These are phyloP conservation scores for Russula brevipes DNA, from an alignment of 768 basidiomycete genomes.

Conservation along the genomic window DNA sequence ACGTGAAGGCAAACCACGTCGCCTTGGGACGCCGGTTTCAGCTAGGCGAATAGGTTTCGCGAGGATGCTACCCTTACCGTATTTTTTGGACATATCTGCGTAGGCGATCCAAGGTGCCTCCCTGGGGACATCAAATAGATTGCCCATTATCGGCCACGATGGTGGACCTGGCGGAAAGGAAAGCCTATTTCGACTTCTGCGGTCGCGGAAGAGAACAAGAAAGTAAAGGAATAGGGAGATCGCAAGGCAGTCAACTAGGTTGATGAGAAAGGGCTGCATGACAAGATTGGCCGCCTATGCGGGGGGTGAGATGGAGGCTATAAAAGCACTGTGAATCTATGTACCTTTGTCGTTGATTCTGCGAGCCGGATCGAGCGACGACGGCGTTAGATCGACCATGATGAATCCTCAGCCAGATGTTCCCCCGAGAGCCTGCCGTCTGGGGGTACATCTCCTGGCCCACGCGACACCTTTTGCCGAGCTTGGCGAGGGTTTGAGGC, in stretches of 20 bases:
- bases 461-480: no score
- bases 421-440: no score
- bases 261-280: not conserved
- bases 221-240: not conserved
- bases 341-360: no score
- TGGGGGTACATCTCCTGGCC: no score
- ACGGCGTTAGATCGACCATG: no score
- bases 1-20: conserved; percentile 11
- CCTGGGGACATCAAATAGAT: conserved; percentile 12
- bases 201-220: not conserved
- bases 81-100: conserved; percentile 4
- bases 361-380: no score
- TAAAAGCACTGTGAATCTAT: not conserved
- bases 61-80: conserved; percentile 3
- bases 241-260: not conserved
- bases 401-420: no score
- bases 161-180: conserved; percentile 9
- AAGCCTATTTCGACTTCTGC: not conserved
- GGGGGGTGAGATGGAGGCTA: not conserved
- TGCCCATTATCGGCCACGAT: conserved; percentile 10
- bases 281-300: not conserved
- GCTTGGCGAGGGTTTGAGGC: no score
- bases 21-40: not conserved
- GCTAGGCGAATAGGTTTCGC: no score
- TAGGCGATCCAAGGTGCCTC: conserved; percentile 2